Evolutionary conservation across 768 basidiomycete genomes (phyloP), one percentile per base, ranked within the genome.

Genomic region (Tylopilus subfusipes): DNA sequence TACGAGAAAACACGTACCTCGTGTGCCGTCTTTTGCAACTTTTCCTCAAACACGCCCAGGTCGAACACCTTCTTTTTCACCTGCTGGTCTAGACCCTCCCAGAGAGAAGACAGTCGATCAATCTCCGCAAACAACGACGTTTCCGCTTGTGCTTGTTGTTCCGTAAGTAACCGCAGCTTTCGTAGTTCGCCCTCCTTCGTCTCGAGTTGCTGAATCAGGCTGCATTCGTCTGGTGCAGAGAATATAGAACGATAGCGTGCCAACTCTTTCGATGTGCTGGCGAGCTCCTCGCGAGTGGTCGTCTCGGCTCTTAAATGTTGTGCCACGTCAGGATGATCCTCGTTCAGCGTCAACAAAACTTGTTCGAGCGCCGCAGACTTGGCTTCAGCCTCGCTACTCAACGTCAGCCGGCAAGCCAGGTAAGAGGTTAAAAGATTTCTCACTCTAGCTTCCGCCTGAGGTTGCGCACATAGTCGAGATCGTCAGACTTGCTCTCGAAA

Each of bases 21-120:
- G 22, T 83, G 77, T 18, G 73, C 73, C 39, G 76, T 71, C 64
- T 86, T 89, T 46, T 75, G 72, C 48, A 95, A 63, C 53, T 81
- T 82, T 24, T 91, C 86, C n/a, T 50, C 95, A 60, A 86, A 72
- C 6, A 72, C 75, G 24, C 78, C 73, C n/a, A 97, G 76, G 51
- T 93, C 88, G 60, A 90, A 90, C 2, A 94, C 82, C 71, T 96
- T 97, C 68, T 78, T 88, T 62, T 87, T 83, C 36, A 93, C 79
- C 59, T 92, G 90, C 31, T 79, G 78, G 58, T 95, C 91, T 22
- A 93, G 76, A 22, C 78, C 73, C 64, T 96, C 92, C 91, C 93
- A 98, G 0, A 92, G 84, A 31, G 84, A 79, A 16, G 93, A 92
- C 16, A 99, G 65, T 57, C 85, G 84, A 56, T 96, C 93, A 7